Base-by-base conservation (phyloP, 2,329 filamentous ascomycete genomes). In the Apiospora marii region DNA sequence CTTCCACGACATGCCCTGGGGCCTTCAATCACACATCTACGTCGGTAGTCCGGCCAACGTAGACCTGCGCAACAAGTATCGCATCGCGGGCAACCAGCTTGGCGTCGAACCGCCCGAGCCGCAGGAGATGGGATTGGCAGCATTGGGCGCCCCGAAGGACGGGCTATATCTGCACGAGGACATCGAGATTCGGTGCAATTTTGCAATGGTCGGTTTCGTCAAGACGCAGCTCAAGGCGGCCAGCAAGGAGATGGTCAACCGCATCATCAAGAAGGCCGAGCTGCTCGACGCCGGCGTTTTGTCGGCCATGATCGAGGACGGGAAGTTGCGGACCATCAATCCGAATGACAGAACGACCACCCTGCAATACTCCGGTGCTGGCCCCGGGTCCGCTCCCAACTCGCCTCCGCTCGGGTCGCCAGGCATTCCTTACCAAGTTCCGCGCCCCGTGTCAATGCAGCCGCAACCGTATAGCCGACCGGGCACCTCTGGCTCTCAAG, bases 1-100 rank as follows among this genome's bases (percentile, higher is more conserved):
- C 78, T 93, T 93, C 80, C 92, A 93, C 78, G 88, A 93, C 80
- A 89, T 92, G 85, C 90, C 91, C 3, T 92, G 90, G 89, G 92
- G 92, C 4, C 83, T 93, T 73, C 92, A 93, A 82, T 92, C 90
- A 13, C 92, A 93, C 83, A 90, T 91, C 70, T 93, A 93, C 79
- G 91, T 90, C 58, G 58, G 58, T 4, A 64, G 58, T n/a, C 92
- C 92, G 44, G 87, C 92, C 79, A 88, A 87, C 74, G 86, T 92
- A 70, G 91, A 93, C 79, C 81, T 93, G 80, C 87, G 91, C 74
- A 92, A 91, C 83, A 92, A 89, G 76, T 93, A 92, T 80, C 87
- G 89, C 78, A 90, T 93, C 71, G 88, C 86, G 73, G 92, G 92
- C 10, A 93, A 93, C 79, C 91, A 93, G 81, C 88, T 91, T 0